These are phyloP conservation scores for Rubus idaeus DNA, from an alignment of 306 rosid genomes.

Conservation along the genomic window DNA sequence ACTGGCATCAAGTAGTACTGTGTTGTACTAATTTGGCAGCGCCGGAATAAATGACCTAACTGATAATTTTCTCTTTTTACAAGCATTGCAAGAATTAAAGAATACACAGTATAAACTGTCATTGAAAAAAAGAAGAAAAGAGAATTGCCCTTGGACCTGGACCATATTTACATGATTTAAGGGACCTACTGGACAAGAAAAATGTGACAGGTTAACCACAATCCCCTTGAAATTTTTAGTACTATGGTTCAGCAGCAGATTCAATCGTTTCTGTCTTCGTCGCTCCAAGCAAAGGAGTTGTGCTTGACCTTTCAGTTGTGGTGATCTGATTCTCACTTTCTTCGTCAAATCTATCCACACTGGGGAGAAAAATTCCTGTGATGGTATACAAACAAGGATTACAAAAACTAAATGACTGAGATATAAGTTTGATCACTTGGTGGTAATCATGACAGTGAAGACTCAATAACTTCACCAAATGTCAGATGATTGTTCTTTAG, in stretches of 20 bases:
- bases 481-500: not conserved
- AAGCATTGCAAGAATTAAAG: not conserved
- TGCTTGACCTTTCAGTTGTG: constrained; percentile 36
- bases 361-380: constrained; percentile 67
- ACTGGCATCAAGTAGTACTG: too few species aligned
- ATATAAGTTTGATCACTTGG: not conserved
- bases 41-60: not conserved
- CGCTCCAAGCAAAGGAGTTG: constrained; percentile 61
- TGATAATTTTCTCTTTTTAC: not conserved
- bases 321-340: constrained; percentile 34
- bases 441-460: not conserved
- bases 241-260: constrained; percentile 26
- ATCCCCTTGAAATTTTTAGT: not conserved
- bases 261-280: constrained; percentile 30
- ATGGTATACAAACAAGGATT: constrained; percentile 19
- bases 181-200: not conserved
- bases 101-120: not conserved
- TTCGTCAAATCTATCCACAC: constrained; percentile 62
- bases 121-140: not conserved
- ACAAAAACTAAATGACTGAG: not conserved
- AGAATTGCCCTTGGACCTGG: not conserved
- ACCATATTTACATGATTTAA: constrained; percentile 44
- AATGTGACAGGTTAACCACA: not conserved
- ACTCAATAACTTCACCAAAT: not conserved
- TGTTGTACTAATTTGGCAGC: too few species aligned